Percentiles rank a stretch among this genome's conserved stretches.
Evolutionary conservation across 768 basidiomycete species (phyloP).

Genomic region (Amanita pseudoporphyria): DNA sequence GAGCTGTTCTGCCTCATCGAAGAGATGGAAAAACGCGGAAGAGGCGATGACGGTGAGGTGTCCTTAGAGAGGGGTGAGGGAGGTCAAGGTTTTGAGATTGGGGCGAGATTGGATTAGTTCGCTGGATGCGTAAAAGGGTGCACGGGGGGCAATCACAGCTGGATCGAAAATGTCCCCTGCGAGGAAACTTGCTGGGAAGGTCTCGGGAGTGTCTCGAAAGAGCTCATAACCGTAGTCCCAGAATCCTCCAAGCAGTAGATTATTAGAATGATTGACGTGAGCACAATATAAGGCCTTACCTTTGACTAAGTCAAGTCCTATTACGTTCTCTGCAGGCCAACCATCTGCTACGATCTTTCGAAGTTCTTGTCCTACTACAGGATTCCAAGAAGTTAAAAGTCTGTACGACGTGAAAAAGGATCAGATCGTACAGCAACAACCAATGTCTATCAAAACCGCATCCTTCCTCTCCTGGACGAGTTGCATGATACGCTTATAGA

Average conservation of each 20-base stretch:
- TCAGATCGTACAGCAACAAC: constrained; percentile 29
- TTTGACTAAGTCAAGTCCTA: constrained; percentile 27
- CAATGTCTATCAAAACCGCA: constrained; percentile 31
- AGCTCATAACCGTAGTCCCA: constrained; percentile 56
- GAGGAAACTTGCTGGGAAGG: constrained; percentile 47
- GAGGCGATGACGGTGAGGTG: constrained; percentile 36
- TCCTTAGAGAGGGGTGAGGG: constrained; percentile 26
- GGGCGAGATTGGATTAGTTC: constrained; percentile 2
- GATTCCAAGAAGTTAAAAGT: neutral
- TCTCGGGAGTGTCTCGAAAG: constrained; percentile 39
- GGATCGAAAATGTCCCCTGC: constrained; percentile 46
- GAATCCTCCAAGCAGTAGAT: constrained; percentile 29
- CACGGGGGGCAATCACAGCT: constrained; percentile 25
- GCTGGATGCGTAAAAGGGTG: neutral
- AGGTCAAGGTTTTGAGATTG: constrained; percentile 12
- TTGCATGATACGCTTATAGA: neutral
- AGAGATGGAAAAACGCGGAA: constrained; percentile 28
- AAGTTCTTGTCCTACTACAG: constrained; percentile 30
- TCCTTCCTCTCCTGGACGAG: constrained; percentile 7
- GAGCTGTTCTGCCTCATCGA: constrained; percentile 22
- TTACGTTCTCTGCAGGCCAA: constrained; percentile 25
- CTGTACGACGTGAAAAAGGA: neutral
- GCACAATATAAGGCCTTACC: too few species aligned
- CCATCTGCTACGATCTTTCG: constrained; percentile 30
- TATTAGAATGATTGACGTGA: neutral